Conservation (phyloP, 2,329 filamentous ascomycete species). For the Byssochlamys sp. region DNA sequence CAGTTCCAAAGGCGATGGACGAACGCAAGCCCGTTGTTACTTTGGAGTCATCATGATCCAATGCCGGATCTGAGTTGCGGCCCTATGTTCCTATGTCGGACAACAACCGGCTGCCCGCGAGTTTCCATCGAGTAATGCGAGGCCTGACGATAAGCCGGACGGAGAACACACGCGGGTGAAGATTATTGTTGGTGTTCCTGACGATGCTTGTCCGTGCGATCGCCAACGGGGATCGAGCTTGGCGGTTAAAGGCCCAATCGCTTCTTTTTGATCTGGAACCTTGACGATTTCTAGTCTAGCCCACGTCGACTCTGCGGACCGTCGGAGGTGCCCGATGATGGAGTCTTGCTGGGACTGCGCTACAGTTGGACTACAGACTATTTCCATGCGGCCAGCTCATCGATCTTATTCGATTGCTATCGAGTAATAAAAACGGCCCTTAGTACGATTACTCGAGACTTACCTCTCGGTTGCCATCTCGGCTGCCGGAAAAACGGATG, state of each 20-base stretch:
- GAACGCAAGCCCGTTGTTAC: not conserved
- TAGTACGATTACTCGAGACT: not conserved
- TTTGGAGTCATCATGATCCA: not conserved
- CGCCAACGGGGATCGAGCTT: not conserved
- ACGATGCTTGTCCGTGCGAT: not conserved
- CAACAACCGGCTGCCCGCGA: not conserved
- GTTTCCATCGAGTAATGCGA: conserved; percentile 16
- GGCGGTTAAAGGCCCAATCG: not conserved
- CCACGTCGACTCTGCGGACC: not conserved
- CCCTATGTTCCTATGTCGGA: not conserved
- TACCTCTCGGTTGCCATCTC: not conserved
- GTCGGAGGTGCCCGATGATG: conserved; percentile 21
- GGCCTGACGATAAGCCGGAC: conserved; percentile 8
- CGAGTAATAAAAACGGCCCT: not conserved
- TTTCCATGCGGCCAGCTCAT: not conserved
- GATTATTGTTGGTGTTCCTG: not conserved
- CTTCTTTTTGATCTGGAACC: not conserved
- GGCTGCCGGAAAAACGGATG: not conserved
- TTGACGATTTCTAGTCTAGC: not conserved
- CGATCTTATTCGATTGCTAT: not conserved
- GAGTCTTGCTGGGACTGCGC: not conserved
- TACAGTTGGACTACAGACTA: not conserved
- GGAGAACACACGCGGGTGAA: not conserved
- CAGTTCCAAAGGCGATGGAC: not conserved
- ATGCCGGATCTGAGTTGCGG: not conserved